Base-by-base conservation (phyloP, 2,329 filamentous ascomycete genomes). In the Botrytis hyacinthi region DNA sequence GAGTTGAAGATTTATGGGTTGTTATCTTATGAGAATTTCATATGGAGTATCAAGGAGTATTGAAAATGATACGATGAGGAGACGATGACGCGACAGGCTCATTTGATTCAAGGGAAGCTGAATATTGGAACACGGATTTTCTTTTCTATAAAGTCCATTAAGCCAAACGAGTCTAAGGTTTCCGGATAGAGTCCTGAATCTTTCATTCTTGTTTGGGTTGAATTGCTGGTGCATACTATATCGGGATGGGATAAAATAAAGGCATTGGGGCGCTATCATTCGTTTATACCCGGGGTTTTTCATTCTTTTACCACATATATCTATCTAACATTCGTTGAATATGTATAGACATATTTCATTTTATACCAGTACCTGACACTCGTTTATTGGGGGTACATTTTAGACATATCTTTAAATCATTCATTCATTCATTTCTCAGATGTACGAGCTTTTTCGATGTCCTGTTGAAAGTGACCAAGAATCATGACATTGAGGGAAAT, bases 401-500 rank as follows among this genome's bases (percentile, higher is more conserved):
- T 29, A n/a, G 10, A 2, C 18, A 51, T 12, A 3, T 14, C 10
- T 44, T 42, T 63, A 9, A 20, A 48, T 22, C n/a, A n/a, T 48
- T 26, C 20, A 40, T 14, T 22, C 4, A 48, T 48, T n/a, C 4
- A 14, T 51, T 51, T 51, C 48, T 57, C 14, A 54, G n/a, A 57
- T 9, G n/a, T 29, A 32, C 5, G 26, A 54, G 5, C 26, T 29
- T 29, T 0, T 20, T 44, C 18, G 3, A 3, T 20, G 2, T 14
- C 7, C 37, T 7, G 3, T 29, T 63, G 1, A 44, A 29, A 29
- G n/a, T 29, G 16, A 18, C 1, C 9, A 12, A 26, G 7, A 26
- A n/a, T 26, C 26, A 1, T 35, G 22, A 7, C 2, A 54, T 3
- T 3, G 3, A 54, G 14, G 0, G 10, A 3, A 18, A 18, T 18